Percentiles rank a stretch among this genome's conserved stretches.
phyloP scores from a whole-genome alignment of 306 rosid species.

The Senna tora region DNA sequence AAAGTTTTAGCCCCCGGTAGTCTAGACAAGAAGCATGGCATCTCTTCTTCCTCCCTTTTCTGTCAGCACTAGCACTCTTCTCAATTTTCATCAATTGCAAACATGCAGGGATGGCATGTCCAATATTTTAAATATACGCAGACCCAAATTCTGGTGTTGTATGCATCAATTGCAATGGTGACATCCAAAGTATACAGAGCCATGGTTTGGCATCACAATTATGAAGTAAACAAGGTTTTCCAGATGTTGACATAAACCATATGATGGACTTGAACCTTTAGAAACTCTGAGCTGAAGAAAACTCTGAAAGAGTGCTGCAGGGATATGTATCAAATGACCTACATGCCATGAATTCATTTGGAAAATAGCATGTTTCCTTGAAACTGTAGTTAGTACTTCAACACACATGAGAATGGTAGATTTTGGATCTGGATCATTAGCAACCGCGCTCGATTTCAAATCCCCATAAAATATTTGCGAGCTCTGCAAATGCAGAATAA shows the following conservation, averaged over 20 bases:
- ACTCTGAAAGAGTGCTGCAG: conserved; percentile 75
- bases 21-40: neutral
- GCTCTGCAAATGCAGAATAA: conserved; percentile 76
- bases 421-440: conserved; percentile 76
- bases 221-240: neutral
- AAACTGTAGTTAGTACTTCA: conserved; percentile 74
- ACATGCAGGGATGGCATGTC: neutral
- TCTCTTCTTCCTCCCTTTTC: neutral
- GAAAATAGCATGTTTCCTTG: conserved; percentile 71
- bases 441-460: conserved; percentile 38
- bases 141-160: neutral
- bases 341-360: conserved; percentile 72
- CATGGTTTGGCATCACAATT: neutral
- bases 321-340: conserved; percentile 74
- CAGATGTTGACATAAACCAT: neutral
- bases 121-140: neutral
- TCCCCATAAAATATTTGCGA: conserved; percentile 61
- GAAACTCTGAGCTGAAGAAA: conserved; percentile 60
- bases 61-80: neutral
- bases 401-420: conserved; percentile 89
- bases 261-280: conserved; percentile 43
- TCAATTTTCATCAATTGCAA: neutral
- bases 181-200: neutral
- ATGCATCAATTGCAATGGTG: neutral
- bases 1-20: neutral